A percentile compares a stretch with the other conserved stretches of the same genome.
Evolutionary conservation across 2,329 filamentous ascomycete species (phyloP).

Genomic region (Metarhizium rileyi): DNA sequence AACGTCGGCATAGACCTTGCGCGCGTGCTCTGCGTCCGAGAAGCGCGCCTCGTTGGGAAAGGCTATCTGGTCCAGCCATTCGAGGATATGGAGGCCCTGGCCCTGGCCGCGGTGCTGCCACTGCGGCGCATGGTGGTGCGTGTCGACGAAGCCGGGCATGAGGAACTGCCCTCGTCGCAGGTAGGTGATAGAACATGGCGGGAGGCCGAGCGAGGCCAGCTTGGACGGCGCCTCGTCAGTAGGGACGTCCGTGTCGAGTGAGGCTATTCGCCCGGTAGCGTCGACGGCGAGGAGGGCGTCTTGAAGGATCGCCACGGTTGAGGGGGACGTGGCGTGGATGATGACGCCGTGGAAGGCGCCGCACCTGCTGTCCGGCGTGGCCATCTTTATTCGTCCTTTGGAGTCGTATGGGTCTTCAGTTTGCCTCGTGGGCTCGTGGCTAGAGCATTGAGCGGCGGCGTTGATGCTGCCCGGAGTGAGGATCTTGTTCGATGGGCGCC

Average conservation of each 20-base stretch:
- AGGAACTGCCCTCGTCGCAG: constrained; percentile 39
- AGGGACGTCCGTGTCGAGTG: constrained; percentile 12
- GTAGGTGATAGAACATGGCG: constrained; percentile 3
- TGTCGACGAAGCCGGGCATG: constrained; percentile 54
- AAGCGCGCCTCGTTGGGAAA: constrained; percentile 57
- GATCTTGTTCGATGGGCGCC: too few relatives aligned
- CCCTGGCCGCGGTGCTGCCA: constrained; percentile 39
- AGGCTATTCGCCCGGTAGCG: constrained; percentile 15
- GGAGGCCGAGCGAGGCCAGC: constrained; percentile 8
- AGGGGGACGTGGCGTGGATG: constrained; percentile 28
- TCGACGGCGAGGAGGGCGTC: constrained; percentile 25
- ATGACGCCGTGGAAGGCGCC: constrained; percentile 29
- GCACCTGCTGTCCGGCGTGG: not conserved
- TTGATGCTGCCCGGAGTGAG: too few relatives aligned
- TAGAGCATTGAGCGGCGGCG: too few relatives aligned
- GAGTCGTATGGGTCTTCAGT: too few relatives aligned
- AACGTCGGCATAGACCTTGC: constrained; percentile 38
- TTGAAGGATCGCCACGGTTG: constrained; percentile 27
- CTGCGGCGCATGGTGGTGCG: constrained; percentile 58
- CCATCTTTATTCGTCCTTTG: not conserved
- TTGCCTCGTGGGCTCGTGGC: too few relatives aligned
- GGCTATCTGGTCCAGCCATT: constrained; percentile 56
- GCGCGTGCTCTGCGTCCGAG: constrained; percentile 41
- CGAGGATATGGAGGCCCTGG: constrained; percentile 43
- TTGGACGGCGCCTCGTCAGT: constrained; percentile 8